Conservation (phyloP, 306 rosid species). For the Mucuna pruriens region DNA sequence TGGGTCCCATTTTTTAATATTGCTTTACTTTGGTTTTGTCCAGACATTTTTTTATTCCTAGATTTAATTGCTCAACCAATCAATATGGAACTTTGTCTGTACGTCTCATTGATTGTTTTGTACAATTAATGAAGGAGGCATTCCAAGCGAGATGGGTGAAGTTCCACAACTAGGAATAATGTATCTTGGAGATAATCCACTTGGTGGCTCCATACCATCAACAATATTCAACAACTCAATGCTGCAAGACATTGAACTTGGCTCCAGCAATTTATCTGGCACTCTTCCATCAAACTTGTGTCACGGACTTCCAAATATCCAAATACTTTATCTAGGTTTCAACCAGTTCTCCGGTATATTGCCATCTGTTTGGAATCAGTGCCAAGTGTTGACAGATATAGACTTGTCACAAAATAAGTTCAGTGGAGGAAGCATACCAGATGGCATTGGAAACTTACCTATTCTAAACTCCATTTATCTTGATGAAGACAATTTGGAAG, state of each 20-base stretch:
- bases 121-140: conserved; percentile 17
- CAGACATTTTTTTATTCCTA: not conserved
- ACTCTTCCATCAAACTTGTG: conserved; percentile 30
- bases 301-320: conserved; percentile 8
- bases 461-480: not conserved
- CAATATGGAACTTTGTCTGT: not conserved
- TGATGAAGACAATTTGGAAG: conserved; percentile 25
- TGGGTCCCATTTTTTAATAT: not conserved
- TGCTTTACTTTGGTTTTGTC: not conserved
- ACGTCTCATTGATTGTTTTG: not conserved
- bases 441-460: conserved; percentile 34
- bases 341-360: not conserved
- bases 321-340: not conserved
- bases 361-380: conserved; percentile 23
- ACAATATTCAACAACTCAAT: conserved; percentile 25
- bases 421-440: conserved; percentile 19
- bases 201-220: conserved; percentile 31
- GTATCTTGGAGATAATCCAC: not conserved
- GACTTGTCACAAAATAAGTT: not conserved
- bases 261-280: not conserved
- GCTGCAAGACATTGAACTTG: conserved; percentile 11
- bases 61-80: not conserved
- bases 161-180: not conserved
- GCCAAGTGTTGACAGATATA: conserved; percentile 1
- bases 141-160: conserved; percentile 32